Conservation (phyloP, 163 green algal genomes). For the Prototheca wickerhamii region DNA sequence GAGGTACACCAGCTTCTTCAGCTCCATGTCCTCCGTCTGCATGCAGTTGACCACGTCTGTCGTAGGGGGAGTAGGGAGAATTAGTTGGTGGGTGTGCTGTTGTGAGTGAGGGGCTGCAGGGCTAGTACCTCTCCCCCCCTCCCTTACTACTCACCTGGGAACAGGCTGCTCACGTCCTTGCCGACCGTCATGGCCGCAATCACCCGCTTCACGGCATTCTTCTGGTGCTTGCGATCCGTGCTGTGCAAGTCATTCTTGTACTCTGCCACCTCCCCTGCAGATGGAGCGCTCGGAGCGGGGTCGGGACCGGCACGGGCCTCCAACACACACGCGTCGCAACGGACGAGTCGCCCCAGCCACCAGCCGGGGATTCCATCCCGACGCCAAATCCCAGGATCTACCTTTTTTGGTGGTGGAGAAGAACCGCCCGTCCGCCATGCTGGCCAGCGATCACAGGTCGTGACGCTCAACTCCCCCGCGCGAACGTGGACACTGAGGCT, state of each 20-base stretch:
- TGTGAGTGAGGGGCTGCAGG: neutral
- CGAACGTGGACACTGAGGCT: neutral
- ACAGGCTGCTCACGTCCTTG: conserved; percentile 97
- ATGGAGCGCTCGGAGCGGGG: neutral
- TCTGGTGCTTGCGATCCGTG: conserved; percentile 81
- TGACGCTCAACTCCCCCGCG: neutral
- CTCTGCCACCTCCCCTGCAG: conserved; percentile 95
- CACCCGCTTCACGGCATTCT: conserved; percentile 98
- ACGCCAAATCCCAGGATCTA: conserved; percentile 8
- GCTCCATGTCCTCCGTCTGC: conserved; percentile 93
- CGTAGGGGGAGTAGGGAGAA: neutral
- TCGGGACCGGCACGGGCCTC: neutral
- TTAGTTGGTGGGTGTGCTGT: neutral
- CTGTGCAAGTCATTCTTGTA: conserved; percentile 85
- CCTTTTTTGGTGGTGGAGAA: conserved; percentile 89
- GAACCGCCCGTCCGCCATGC: conserved; percentile 67
- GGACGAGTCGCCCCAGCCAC: neutral
- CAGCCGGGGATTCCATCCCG: neutral
- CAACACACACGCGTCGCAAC: neutral
- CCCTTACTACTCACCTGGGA: conserved; percentile 40
- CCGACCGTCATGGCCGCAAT: conserved; percentile 89
- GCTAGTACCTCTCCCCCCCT: neutral
- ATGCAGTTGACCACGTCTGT: conserved; percentile 99
- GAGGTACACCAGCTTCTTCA: conserved; percentile 99
- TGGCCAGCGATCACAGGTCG: conserved; percentile 6